A percentile compares a stretch with the other conserved stretches of the same genome.
These are phyloP conservation scores for Aschersonia sp. DNA, from an alignment of 2,329 filamentous ascomycete species.

Conservation along the genomic window DNA sequence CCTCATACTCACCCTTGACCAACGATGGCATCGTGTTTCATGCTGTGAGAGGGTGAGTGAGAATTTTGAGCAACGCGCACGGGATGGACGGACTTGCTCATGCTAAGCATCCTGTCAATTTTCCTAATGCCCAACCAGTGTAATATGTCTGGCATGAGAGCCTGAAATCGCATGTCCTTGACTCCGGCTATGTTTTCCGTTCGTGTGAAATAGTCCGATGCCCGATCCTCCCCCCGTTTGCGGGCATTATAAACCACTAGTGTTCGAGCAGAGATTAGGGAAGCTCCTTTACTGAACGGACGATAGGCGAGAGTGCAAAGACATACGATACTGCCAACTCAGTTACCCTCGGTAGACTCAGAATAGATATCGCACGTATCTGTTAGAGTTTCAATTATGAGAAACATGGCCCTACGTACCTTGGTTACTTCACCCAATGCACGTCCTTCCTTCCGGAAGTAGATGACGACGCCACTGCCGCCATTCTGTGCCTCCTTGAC, in stretches of 20 bases:
- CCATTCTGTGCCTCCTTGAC: conserved; percentile 94
- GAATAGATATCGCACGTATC: neutral
- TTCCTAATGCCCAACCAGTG: conserved; percentile 98
- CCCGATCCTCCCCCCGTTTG: conserved; percentile 64
- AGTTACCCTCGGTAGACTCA: no score
- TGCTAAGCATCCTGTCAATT: conserved; percentile 96
- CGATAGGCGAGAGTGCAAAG: neutral
- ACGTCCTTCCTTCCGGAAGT: conserved; percentile 94
- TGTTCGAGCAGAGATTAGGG: no score
- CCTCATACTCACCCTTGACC: conserved; percentile 45
- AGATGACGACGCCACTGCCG: conserved; percentile 89
- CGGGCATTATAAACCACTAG: conserved; percentile 60
- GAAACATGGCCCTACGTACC: conserved; percentile 31
- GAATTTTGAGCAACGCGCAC: neutral
- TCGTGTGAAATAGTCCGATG: conserved; percentile 87
- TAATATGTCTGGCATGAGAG: conserved; percentile 91
- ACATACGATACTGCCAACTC: conserved; percentile 27
- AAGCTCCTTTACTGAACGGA: no score
- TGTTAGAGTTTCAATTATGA: neutral
- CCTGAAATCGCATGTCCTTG: conserved; percentile 95
- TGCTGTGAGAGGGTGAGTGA: conserved; percentile 31
- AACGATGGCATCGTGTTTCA: conserved; percentile 85
- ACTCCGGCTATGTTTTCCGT: conserved; percentile 98
- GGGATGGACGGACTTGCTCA: conserved; percentile 63
- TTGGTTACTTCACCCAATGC: conserved; percentile 93